phyloP scores from a whole-genome alignment of 2,329 filamentous ascomycete species.

The Cladosporium sp. region DNA sequence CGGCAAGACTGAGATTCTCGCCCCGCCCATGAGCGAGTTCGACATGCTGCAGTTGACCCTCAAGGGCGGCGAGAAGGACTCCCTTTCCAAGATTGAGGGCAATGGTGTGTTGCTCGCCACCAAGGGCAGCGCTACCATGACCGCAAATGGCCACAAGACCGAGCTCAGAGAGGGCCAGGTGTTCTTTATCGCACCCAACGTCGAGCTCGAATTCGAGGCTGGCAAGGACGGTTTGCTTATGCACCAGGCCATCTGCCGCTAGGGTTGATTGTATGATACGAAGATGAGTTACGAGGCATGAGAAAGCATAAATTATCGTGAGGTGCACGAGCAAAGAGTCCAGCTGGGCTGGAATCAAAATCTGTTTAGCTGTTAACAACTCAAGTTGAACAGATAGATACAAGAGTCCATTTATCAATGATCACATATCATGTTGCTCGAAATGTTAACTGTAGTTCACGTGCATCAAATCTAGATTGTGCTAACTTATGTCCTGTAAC shows the following conservation, averaged over 20 bases:
- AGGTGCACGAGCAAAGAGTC: too few relatives aligned
- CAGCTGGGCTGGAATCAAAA: too few relatives aligned
- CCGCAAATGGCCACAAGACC: conserved; percentile 49
- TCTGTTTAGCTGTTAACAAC: too few relatives aligned
- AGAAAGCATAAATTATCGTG: too few relatives aligned
- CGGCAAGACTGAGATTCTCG: conserved; percentile 61
- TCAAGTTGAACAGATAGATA: too few relatives aligned
- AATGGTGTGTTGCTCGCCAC: conserved; percentile 62
- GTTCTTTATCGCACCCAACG: conserved; percentile 62
- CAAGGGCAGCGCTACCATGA: conserved; percentile 55
- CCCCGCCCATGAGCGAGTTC: conserved; percentile 68
- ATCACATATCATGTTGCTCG: too few relatives aligned
- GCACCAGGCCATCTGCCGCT: conserved; percentile 47
- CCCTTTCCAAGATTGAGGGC: conserved; percentile 51
- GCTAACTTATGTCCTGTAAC: too few relatives aligned
- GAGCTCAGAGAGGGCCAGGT: conserved; percentile 59
- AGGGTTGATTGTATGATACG: conserved; percentile 11
- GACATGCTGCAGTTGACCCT: conserved; percentile 61
- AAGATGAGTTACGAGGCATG: conserved; percentile 6
- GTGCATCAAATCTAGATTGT: too few relatives aligned
- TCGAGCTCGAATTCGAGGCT: conserved; percentile 45
- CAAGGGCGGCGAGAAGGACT: conserved; percentile 55
- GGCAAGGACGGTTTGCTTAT: conserved; percentile 35
- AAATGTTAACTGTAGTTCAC: too few relatives aligned
- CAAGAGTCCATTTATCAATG: too few relatives aligned